These are phyloP conservation scores for Kernera saxatilis DNA, from an alignment of 345 rosid species.

Conservation along the genomic window DNA sequence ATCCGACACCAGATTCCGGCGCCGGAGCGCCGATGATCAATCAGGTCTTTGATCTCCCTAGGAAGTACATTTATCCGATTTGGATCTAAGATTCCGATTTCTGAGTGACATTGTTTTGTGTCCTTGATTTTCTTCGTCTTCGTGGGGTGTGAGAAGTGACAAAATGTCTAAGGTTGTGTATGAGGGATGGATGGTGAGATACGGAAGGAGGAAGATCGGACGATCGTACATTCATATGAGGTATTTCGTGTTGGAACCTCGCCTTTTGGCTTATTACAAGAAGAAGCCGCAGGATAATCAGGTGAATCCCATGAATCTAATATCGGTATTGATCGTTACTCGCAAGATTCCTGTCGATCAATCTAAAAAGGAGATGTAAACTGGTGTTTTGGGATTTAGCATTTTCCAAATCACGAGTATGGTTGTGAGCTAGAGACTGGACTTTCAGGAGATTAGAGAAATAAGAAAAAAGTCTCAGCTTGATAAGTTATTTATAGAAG, in stretches of 20 bases:
- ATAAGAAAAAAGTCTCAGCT: not conserved
- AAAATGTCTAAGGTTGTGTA: conserved; percentile 78
- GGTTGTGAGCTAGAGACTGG: not conserved
- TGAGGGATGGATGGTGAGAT: conserved; percentile 99
- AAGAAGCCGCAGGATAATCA: conserved; percentile 89
- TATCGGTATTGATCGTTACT: not conserved
- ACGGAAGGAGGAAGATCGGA: conserved; percentile 97
- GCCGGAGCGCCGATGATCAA: conserved; percentile 6
- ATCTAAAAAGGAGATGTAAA: too few relatives aligned
- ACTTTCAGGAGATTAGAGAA: not conserved
- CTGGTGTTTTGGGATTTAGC: not conserved
- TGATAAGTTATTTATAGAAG: not conserved
- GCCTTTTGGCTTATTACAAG: conserved; percentile 97
- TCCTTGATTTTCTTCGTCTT: not conserved
- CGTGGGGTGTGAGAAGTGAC: not conserved
- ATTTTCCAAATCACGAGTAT: not conserved
- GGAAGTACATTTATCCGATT: not conserved
- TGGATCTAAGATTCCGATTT: conserved; percentile 28
- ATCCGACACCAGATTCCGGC: conserved; percentile 17
- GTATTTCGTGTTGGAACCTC: conserved; percentile 86
- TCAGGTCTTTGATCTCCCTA: conserved; percentile 3
- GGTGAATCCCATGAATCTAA: conserved; percentile 33
- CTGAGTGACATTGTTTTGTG: not conserved
- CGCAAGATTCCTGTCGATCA: not conserved
- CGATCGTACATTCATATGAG: conserved; percentile 96